Evolutionary conservation across 73 alveolate genomes (phyloP), one percentile per base, ranked within the genome.

Genomic region (Durusdinium trenchii): DNA sequence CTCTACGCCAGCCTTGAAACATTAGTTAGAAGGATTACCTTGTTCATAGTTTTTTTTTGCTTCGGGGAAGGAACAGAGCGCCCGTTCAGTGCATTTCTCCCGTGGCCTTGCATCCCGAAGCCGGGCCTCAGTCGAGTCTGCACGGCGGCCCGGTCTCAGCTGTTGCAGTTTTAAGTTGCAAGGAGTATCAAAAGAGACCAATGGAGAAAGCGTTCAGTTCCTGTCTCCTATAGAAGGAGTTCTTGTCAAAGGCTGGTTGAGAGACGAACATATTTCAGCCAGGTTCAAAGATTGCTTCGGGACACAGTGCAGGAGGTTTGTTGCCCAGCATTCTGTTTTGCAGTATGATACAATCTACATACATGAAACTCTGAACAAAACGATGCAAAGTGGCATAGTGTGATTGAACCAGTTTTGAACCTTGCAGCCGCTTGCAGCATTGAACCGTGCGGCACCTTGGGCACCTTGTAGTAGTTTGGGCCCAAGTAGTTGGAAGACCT

Each of bases 281-380:
- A 91, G 97, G 84, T 91, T 40, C 97, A 91, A 67, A 47, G 97
- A 69, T 46, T 91, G 48, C 97, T 91, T 20, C 97, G 97, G 43
- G 97, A 91, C 84, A 91, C 89, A 35, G 97, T 91, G 75, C 97
- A 67, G 97, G 97, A 91, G 97, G 97, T 51, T 20, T 14, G 86
- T 7, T 7, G 46, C 14, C 10, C 46, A 35, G n/a, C 82, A 38
- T 7, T 16, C 23, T 23, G 32, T 57, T 57, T 12, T 12, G 69
- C 32, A 57, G n/a, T n/a, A 57, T 16, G 23, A 16, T 23, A 16
- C 12, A 57, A 57, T 57, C 69, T 57, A 57, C 12, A 23, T 57
- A 57, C 69, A 57, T 57, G 69, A 23, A 16, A 57, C 69, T 57
- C 69, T 57, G 32, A 57, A 57, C 69, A 57, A n/a, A n/a, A n/a